Evolutionary conservation across 78 protist species (phyloP).

Genomic region (Planoprotostelium fungivorum): DNA sequence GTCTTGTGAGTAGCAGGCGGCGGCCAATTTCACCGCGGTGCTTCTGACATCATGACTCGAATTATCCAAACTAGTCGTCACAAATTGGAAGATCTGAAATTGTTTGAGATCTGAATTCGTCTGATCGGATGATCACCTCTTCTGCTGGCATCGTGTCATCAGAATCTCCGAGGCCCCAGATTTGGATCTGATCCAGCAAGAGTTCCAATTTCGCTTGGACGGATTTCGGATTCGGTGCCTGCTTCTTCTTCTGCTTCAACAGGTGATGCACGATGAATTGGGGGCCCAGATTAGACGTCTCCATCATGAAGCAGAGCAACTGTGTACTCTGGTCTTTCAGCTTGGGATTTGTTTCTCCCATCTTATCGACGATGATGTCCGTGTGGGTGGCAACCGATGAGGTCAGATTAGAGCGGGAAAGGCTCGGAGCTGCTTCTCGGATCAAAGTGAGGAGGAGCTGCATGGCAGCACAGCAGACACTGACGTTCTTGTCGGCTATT

Average conservation of each 20-base stretch:
- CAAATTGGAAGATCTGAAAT: not conserved
- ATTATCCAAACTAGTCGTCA: not conserved
- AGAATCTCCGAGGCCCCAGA: not conserved
- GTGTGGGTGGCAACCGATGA: not conserved
- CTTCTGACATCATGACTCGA: not conserved
- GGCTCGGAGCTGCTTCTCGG: not conserved
- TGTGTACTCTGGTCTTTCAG: not conserved
- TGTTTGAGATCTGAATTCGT: not conserved
- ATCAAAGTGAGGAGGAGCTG: not conserved
- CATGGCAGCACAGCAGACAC: not conserved
- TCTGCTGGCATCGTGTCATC: not conserved
- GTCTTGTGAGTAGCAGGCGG: not conserved
- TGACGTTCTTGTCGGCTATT: not conserved
- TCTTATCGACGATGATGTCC: not conserved
- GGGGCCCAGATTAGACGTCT: not conserved
- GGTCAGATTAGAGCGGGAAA: not conserved
- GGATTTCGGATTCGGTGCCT: not conserved
- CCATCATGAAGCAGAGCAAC: not conserved
- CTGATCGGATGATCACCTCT: not conserved
- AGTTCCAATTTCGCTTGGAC: not conserved
- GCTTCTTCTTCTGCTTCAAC: not conserved
- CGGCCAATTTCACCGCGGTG: not conserved
- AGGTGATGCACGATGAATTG: not conserved
- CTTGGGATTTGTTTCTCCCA: not conserved
- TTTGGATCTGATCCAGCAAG: not conserved